Conservation (phyloP, 805 yeast genomes). For the Blastobotrys parvus region DNA sequence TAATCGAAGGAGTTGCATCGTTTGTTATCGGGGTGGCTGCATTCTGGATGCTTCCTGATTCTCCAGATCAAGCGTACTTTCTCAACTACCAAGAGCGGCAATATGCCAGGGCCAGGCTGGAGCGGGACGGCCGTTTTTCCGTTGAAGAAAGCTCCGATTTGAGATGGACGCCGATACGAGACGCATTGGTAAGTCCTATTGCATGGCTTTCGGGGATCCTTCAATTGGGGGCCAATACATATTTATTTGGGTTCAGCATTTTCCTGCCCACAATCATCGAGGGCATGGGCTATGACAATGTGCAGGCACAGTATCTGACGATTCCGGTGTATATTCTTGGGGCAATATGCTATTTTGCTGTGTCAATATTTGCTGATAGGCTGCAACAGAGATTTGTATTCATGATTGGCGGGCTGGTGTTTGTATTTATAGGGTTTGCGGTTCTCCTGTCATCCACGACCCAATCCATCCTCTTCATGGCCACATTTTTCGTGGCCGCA, state of each 20-base stretch:
- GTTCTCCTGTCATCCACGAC: neutral
- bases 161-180: neutral
- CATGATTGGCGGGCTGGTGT: slow-evolving; percentile 1
- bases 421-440: neutral
- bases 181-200: neutral
- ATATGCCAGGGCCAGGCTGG: neutral
- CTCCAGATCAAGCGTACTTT: slow-evolving; percentile 34
- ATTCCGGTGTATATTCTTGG: slow-evolving; percentile 41
- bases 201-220: slow-evolving; percentile 1
- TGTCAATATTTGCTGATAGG: slow-evolving; percentile 2
- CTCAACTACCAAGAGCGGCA: slow-evolving; percentile 27
- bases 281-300: slow-evolving; percentile 36
- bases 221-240: slow-evolving; percentile 1
- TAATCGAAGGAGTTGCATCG: slow-evolving; percentile 39
- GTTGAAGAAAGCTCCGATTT: neutral
- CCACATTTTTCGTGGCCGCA: slow-evolving; percentile 8
- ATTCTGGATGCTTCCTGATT: slow-evolving; percentile 31
- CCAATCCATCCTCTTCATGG: slow-evolving; percentile 1
- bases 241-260: slow-evolving; percentile 32
- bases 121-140: neutral
- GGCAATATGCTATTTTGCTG: slow-evolving; percentile 36
- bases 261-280: slow-evolving; percentile 40
- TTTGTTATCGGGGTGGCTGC: neutral
- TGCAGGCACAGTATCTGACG: slow-evolving; percentile 37
- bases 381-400: neutral